Percentiles rank a stretch among this genome's conserved stretches.
Evolutionary conservation across 257 asterid species (phyloP).

Genomic region (Marsdenia floribunda): DNA sequence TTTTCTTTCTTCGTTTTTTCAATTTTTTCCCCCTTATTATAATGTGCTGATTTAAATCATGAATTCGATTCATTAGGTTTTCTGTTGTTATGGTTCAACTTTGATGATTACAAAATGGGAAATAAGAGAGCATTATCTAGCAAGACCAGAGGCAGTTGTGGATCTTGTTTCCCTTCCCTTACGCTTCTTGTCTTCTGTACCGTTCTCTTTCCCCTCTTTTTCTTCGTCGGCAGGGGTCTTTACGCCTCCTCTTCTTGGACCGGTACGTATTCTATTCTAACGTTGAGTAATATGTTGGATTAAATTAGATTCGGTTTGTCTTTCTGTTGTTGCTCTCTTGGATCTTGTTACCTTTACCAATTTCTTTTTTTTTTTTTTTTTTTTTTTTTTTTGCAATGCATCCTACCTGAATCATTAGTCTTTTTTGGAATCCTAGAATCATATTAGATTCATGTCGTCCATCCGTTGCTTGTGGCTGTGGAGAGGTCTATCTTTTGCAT

Average conservation of each 20-base stretch:
- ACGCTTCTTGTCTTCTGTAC: constrained; percentile 25
- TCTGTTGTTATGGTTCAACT: background rate
- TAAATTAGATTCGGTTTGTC: background rate
- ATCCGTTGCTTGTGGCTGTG: background rate
- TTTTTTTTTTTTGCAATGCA: background rate
- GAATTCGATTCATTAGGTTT: background rate
- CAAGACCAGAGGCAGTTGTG: constrained; percentile 18
- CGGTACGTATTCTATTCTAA: constrained; percentile 35
- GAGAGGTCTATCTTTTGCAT: background rate
- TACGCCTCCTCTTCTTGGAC: constrained; percentile 27
- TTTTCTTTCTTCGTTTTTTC: too few relatives aligned
- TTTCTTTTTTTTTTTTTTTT: background rate
- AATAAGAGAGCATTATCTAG: constrained; percentile 24
- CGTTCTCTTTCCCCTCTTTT: constrained; percentile 27
- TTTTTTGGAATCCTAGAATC: background rate
- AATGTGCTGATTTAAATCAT: background rate
- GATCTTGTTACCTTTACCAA: background rate
- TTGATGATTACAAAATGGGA: constrained; percentile 20
- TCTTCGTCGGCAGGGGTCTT: constrained; percentile 50
- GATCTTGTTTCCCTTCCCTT: constrained; percentile 27
- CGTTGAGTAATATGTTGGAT: background rate
- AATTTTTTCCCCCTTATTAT: background rate
- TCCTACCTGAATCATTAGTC: background rate
- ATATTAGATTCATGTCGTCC: background rate
- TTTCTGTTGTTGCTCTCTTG: constrained; percentile 6